Evolutionary conservation across 2,329 filamentous ascomycete genomes (phyloP).

Genomic region (Aureobasidium vineae): DNA sequence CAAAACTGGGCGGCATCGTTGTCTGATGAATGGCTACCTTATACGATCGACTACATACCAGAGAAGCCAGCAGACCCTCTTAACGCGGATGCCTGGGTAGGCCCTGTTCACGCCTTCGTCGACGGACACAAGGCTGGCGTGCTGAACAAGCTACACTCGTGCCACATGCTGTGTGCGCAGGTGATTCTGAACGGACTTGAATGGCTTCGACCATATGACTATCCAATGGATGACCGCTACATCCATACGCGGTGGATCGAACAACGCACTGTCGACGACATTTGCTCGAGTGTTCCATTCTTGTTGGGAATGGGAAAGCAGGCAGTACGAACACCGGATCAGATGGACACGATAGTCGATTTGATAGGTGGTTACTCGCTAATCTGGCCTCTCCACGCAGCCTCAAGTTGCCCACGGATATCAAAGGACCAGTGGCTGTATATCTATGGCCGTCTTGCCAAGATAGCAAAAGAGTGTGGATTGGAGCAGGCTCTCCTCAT

Average conservation of each 20-base stretch:
- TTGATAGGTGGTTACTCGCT: constrained; percentile 23
- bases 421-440: constrained; percentile 7
- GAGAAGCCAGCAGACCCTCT: constrained; percentile 8
- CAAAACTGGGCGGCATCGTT: constrained; percentile 18
- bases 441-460: constrained; percentile 20
- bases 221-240: constrained; percentile 20
- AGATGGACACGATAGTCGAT: constrained; percentile 25
- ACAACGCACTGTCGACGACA: constrained; percentile 24
- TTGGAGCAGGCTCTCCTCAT: constrained; percentile 19
- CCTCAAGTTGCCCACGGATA: constrained; percentile 10
- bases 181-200: constrained; percentile 10
- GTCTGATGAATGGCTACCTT: constrained; percentile 16
- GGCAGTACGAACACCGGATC: neutral
- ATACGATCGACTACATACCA: constrained; percentile 18
- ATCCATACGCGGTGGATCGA: constrained; percentile 20
- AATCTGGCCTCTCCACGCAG: constrained; percentile 22
- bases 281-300: constrained; percentile 26
- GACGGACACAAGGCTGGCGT: constrained; percentile 20
- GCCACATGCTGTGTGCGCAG: constrained; percentile 9
- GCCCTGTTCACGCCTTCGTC: constrained; percentile 15
- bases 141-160: constrained; percentile 20
- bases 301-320: constrained; percentile 13
- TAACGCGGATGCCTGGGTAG: constrained; percentile 18
- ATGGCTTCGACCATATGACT: constrained; percentile 21
- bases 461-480: constrained; percentile 20